phyloP scores from a whole-genome alignment of 2,329 filamentous ascomycete genomes.

The Leptosphaerulina australis region DNA sequence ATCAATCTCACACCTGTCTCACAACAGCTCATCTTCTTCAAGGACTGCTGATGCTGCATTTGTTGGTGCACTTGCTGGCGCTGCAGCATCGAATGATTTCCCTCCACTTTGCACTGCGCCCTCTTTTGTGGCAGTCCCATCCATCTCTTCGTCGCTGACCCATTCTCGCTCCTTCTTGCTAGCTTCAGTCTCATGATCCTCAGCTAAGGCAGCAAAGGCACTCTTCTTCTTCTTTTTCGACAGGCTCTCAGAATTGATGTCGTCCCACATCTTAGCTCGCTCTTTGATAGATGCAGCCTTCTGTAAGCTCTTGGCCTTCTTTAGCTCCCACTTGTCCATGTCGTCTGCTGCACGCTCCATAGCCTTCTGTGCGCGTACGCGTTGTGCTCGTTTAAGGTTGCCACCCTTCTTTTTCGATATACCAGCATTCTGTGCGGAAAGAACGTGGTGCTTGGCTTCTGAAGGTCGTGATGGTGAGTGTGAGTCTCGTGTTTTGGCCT shows the following conservation, averaged over 20 bases:
- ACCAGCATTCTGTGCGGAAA: conserved; percentile 72
- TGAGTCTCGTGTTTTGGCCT: conserved; percentile 46
- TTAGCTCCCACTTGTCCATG: conserved; percentile 61
- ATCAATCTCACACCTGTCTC: background rate
- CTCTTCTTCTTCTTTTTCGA: conserved; percentile 22
- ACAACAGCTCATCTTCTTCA: conserved; percentile 39
- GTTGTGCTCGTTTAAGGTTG: conserved; percentile 58
- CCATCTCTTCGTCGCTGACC: conserved; percentile 44
- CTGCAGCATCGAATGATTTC: conserved; percentile 20
- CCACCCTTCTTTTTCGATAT: conserved; percentile 68
- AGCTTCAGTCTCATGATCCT: conserved; percentile 20
- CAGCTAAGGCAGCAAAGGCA: conserved; percentile 25
- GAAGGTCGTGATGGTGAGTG: conserved; percentile 20
- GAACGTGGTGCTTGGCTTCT: conserved; percentile 57
- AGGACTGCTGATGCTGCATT: too few species aligned
- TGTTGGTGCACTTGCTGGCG: background rate
- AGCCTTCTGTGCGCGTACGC: conserved; percentile 53
- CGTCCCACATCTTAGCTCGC: conserved; percentile 52
- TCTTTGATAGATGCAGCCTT: conserved; percentile 57
- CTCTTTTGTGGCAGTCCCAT: conserved; percentile 16
- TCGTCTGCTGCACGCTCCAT: conserved; percentile 62
- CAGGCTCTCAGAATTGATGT: conserved; percentile 39
- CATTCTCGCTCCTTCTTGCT: conserved; percentile 28
- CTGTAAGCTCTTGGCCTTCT: conserved; percentile 59
- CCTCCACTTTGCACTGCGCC: conserved; percentile 16